phyloP scores from a whole-genome alignment of 768 basidiomycete genomes.

The Psilocybe tampanensis region DNA sequence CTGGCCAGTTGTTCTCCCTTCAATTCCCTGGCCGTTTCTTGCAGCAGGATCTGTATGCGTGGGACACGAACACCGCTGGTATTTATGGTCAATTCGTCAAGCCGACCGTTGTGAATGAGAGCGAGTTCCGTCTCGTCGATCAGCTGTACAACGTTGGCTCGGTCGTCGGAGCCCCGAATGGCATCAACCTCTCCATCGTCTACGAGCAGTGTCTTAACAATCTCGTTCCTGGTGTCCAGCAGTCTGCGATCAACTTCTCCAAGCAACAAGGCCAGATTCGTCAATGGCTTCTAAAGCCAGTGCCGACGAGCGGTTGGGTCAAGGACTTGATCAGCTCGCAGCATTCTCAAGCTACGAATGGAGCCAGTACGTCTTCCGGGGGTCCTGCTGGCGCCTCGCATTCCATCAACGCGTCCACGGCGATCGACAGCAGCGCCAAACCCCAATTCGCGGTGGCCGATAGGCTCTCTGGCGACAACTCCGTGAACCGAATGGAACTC shows the following conservation, averaged over 20 bases:
- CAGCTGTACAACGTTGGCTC: conserved; percentile 26
- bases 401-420: not conserved
- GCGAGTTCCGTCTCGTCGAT: conserved; percentile 29
- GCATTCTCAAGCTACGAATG: not conserved
- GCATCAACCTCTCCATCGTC: conserved; percentile 26
- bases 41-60: conserved; percentile 23
- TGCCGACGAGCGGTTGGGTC: conserved; percentile 22
- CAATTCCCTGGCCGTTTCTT: conserved; percentile 30
- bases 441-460: conserved; percentile 3
- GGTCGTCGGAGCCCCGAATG: conserved; percentile 26
- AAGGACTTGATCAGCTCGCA: conserved; percentile 20
- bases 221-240: conserved; percentile 21
- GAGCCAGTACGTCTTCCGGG: not conserved
- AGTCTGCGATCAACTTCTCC: conserved; percentile 13
- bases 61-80: conserved; percentile 25
- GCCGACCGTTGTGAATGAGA: conserved; percentile 28
- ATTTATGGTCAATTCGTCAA: conserved; percentile 30
- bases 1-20: conserved; percentile 27
- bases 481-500: conserved; percentile 29
- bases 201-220: conserved; percentile 30
- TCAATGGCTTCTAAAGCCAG: conserved; percentile 26
- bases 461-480: conserved; percentile 10
- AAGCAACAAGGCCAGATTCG: conserved; percentile 28
- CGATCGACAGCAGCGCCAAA: not conserved
- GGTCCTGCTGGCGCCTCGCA: not conserved